Conservation (phyloP, 1,284 basidiomycete species). For the Fomitopsis betulina region DNA sequence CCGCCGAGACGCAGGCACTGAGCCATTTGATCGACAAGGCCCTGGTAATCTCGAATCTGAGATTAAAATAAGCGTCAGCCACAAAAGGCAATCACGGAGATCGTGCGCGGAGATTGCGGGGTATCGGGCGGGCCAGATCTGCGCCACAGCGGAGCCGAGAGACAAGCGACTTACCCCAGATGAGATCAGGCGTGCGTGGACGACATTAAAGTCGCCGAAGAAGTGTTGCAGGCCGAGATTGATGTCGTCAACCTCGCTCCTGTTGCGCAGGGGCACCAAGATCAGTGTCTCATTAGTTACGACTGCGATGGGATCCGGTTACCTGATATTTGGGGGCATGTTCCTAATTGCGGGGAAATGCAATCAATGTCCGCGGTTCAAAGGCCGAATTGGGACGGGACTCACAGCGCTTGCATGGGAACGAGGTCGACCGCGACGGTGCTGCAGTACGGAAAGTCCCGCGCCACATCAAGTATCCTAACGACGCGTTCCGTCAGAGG, state of each 20-base stretch:
- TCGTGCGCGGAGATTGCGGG: constrained; percentile 20
- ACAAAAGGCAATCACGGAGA: constrained; percentile 8
- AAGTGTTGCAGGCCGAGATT: constrained; percentile 79
- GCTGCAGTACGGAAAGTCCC: constrained; percentile 63
- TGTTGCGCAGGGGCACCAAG: constrained; percentile 21
- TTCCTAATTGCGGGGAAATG: constrained; percentile 29
- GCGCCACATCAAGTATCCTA: constrained; percentile 73
- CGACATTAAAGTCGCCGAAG: constrained; percentile 69
- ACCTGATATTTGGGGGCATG: constrained; percentile 68
- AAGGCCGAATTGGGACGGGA: constrained; percentile 9
- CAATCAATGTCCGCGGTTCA: constrained; percentile 8
- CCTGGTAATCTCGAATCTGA: constrained; percentile 65
- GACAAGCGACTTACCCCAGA: constrained; percentile 51
- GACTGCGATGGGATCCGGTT: constrained; percentile 19
- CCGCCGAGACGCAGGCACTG: constrained; percentile 66
- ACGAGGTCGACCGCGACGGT: constrained; percentile 74
- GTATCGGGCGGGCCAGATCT: constrained; percentile 9
- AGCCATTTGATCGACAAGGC: constrained; percentile 62
- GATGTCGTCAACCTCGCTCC: constrained; percentile 79
- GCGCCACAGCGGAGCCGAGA: constrained; percentile 7
- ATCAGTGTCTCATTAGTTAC: constrained; percentile 2
- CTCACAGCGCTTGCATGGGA: constrained; percentile 67
- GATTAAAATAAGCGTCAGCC: constrained; percentile 14
- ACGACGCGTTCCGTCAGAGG: constrained; percentile 6
- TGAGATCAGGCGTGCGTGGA: constrained; percentile 64